Evolutionary conservation across 2,329 filamentous ascomycete species (phyloP).

Genomic region (Cercospora sesami): DNA sequence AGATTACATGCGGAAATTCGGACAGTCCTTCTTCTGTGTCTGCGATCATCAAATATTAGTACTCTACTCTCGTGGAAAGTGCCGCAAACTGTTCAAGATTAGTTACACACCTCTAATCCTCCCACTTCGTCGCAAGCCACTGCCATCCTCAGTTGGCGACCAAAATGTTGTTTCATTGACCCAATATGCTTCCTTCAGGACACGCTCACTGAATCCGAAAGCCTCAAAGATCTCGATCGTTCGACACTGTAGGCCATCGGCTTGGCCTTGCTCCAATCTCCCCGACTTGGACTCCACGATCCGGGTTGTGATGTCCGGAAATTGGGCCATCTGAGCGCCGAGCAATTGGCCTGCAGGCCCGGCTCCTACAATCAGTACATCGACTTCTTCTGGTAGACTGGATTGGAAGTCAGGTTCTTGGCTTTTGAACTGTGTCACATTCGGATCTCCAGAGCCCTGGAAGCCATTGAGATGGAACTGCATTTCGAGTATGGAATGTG

Average conservation of each 20-base stretch:
- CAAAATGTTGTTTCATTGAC: constrained; percentile 62
- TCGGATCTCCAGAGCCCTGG: constrained; percentile 37
- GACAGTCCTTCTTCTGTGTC: constrained; percentile 64
- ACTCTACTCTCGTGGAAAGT: not conserved
- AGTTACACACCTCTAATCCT: constrained; percentile 50
- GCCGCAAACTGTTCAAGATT: not conserved
- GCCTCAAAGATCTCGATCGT: constrained; percentile 73
- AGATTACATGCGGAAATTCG: constrained; percentile 64
- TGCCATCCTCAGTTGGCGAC: constrained; percentile 62
- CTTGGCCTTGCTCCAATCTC: constrained; percentile 43
- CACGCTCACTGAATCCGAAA: constrained; percentile 65
- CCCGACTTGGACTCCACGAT: constrained; percentile 45
- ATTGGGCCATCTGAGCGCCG: constrained; percentile 53
- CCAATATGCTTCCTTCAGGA: constrained; percentile 66
- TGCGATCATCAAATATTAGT: not conserved
- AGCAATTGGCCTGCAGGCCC: constrained; percentile 52
- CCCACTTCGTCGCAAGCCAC: constrained; percentile 57
- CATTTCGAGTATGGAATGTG: constrained; percentile 20
- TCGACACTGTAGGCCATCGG: constrained; percentile 62
- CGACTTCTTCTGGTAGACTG: constrained; percentile 41
- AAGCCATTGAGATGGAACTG: constrained; percentile 41
- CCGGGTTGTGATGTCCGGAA: constrained; percentile 49
- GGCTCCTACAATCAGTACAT: constrained; percentile 54
- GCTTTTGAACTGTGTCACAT: constrained; percentile 34
- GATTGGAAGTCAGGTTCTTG: constrained; percentile 35